phyloP scores from a whole-genome alignment of 2,329 filamentous ascomycete genomes.

The Alternaria longipes region DNA sequence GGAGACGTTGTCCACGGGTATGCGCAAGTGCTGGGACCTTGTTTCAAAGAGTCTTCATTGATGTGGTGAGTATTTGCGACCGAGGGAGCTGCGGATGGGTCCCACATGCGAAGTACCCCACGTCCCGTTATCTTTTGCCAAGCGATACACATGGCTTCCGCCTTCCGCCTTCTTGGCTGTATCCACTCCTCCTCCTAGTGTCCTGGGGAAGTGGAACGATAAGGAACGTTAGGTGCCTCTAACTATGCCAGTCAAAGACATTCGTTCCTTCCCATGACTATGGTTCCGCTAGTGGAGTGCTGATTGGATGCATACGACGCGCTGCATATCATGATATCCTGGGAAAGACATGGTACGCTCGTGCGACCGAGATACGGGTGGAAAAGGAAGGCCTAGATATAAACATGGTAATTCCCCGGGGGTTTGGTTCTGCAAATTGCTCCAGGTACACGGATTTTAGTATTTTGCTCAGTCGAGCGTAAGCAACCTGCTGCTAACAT shows the following conservation, averaged over 20 bases:
- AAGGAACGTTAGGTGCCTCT: conserved; percentile 23
- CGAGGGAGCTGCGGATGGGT: background rate
- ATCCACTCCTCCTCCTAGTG: conserved; percentile 29
- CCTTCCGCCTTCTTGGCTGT: conserved; percentile 30
- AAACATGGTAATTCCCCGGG: background rate
- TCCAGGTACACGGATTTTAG: background rate
- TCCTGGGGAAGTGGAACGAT: conserved; percentile 33
- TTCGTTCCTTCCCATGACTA: conserved; percentile 16
- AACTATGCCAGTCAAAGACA: conserved; percentile 31
- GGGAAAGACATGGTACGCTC: conserved; percentile 1
- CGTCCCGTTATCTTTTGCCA: conserved; percentile 43
- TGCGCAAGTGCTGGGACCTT: conserved; percentile 49
- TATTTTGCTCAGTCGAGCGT: background rate
- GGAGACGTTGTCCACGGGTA: conserved; percentile 49
- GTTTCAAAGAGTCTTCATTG: conserved; percentile 17
- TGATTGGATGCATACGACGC: conserved; percentile 4
- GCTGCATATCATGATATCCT: conserved; percentile 15
- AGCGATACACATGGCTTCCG: conserved; percentile 33
- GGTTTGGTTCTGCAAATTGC: background rate
- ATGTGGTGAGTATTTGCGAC: background rate
- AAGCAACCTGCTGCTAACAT: conserved; percentile 19
- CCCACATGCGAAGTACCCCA: conserved; percentile 26
- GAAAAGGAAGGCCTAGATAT: conserved; percentile 5
- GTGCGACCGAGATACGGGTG: conserved; percentile 19
- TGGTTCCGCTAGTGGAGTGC: background rate